Conservation (phyloP, 148 eudicot genomes). For the Rhododendron ovatum region DNA sequence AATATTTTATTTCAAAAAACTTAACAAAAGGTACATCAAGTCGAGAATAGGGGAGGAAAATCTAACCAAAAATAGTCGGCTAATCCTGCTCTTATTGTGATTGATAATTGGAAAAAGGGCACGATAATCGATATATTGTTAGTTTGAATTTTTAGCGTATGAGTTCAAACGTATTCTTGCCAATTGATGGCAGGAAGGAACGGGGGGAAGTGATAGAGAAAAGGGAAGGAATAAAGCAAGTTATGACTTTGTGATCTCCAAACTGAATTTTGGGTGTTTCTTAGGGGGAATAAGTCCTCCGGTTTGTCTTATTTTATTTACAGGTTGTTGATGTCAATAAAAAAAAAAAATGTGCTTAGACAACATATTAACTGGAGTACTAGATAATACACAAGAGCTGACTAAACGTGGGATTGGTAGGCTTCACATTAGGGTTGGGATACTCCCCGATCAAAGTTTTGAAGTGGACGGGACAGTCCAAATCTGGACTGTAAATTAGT, state of each 20-base stretch:
- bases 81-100: background rate
- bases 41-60: no score
- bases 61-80: no score
- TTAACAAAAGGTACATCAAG: no score
- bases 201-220: background rate
- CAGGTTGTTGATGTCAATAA: background rate
- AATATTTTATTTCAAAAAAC: no score
- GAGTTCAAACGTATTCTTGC: background rate
- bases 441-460: no score
- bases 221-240: background rate
- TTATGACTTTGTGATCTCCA: background rate
- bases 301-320: background rate
- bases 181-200: background rate
- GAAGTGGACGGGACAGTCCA: no score
- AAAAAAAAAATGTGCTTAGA: conserved; percentile 4
- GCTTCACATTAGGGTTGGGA: background rate
- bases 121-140: no score
- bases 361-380: background rate
- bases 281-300: background rate
- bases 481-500: no score
- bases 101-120: background rate
- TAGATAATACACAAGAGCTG: background rate
- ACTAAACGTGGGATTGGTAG: background rate
- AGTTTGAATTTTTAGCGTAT: background rate
- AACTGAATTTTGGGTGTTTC: background rate